Evolutionary conservation across 306 rosid genomes (phyloP), one percentile per base, ranked within the genome.

Genomic region (Oemleria cerasiformis): DNA sequence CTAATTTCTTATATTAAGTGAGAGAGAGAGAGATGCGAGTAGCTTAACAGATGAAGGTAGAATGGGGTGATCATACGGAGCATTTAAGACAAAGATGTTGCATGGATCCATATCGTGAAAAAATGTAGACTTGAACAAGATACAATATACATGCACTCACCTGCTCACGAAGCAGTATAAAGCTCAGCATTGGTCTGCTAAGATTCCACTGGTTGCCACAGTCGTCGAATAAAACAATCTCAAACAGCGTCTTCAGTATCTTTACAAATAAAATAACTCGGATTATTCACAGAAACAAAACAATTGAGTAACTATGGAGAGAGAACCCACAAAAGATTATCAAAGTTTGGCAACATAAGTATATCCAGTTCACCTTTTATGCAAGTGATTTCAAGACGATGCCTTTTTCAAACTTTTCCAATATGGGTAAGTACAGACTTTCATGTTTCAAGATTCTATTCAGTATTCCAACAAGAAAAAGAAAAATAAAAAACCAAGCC

Each of bases 201-300:
- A 90, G 91, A 86, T 84, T 74, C 96, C 92, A 90, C 68, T 83
- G 96, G 81, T 90, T 92, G 71, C 91, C 91, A 74, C 91, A 82
- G 68, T 92, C 96, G 77, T 90, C 98, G 17, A 90, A 88, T 65
- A 92, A 41, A 78, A 92, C 86, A 67, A 90, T 87, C 91, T 92
- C 98, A 81, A 92, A 92, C 51, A 92, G 85, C 67, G 96, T 92
- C 84, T 86, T 85, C 80, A 90, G 80, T 68, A 92, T 80, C 98
- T 92, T 62, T 50, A 68, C 47, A 57, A 5, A 58, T 6, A 58
- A 78, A 60, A 73, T 39, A 65, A 55, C 10, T 23, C 55, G 43
- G 51, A 17, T 43, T 57, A 70, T 10, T 42, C 25, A 56, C n/a
- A 42, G 23, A 23, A 20, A 17, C 4, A 13, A 20, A 9, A 21